Percentiles rank a stretch among this genome's conserved stretches.
phyloP scores from a whole-genome alignment of 2,329 filamentous ascomycete genomes.

The Ophiostoma novo-ulmi region DNA sequence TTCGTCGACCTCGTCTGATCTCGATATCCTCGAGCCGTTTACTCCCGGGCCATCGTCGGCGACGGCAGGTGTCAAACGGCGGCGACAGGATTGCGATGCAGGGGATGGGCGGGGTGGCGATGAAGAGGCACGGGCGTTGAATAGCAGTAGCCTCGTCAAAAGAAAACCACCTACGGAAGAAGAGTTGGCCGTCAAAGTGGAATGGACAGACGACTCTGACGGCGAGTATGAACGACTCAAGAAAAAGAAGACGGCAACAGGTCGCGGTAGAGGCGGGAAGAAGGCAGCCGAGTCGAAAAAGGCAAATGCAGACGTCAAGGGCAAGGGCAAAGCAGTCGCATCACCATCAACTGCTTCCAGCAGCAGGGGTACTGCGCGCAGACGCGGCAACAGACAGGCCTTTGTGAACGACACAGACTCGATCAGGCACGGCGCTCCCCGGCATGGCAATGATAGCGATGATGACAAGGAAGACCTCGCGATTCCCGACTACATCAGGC shows the following conservation, averaged over 20 bases:
- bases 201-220: slow-evolving; percentile 56
- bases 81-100: slow-evolving; percentile 32
- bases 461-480: slow-evolving; percentile 35
- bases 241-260: slow-evolving; percentile 48
- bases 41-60: not conserved
- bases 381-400: slow-evolving; percentile 24
- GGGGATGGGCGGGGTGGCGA: slow-evolving; percentile 16
- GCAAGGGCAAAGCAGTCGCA: slow-evolving; percentile 35
- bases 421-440: slow-evolving; percentile 3
- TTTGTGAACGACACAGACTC: slow-evolving; percentile 11
- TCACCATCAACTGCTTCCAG: not conserved
- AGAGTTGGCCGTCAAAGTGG: slow-evolving; percentile 39
- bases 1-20: slow-evolving; percentile 15
- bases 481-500: slow-evolving; percentile 67
- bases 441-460: slow-evolving; percentile 28
- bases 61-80: slow-evolving; percentile 20
- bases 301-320: slow-evolving; percentile 41
- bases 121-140: too few species aligned
- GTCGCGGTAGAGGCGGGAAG: slow-evolving; percentile 13
- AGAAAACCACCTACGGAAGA: not conserved
- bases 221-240: slow-evolving; percentile 49
- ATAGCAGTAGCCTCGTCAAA: not conserved
- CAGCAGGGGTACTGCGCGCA: slow-evolving; percentile 24
- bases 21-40: slow-evolving; percentile 19
- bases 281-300: slow-evolving; percentile 37